Percentiles rank a stretch among this genome's conserved stretches.
Evolutionary conservation across 2,329 filamentous ascomycete genomes (phyloP).

Genomic region (Fusarium nygamai): DNA sequence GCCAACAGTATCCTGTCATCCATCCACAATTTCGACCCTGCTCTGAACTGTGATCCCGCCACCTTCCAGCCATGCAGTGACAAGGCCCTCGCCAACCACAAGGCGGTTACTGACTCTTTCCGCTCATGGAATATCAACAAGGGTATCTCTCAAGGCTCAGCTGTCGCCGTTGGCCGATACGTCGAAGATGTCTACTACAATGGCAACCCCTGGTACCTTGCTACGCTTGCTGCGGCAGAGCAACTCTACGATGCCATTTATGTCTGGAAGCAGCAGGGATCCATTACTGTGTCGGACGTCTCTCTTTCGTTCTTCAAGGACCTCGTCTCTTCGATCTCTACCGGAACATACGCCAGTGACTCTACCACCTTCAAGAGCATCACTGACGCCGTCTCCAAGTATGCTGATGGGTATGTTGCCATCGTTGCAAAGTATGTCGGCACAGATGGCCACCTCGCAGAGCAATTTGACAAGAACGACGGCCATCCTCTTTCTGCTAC

Average conservation of each 20-base stretch:
- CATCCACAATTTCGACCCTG: constrained; percentile 76
- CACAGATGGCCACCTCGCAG: constrained; percentile 70
- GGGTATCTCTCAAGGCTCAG: constrained; percentile 67
- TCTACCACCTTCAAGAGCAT: constrained; percentile 63
- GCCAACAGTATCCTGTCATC: constrained; percentile 74
- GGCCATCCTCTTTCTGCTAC: constrained; percentile 69
- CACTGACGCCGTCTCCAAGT: constrained; percentile 64
- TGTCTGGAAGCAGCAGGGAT: constrained; percentile 72
- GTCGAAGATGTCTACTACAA: constrained; percentile 78
- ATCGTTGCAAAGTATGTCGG: constrained; percentile 71
- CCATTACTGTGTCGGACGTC: constrained; percentile 69
- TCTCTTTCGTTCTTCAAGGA: constrained; percentile 79
- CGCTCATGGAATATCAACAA: constrained; percentile 77
- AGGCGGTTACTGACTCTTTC: constrained; percentile 79
- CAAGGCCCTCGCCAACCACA: constrained; percentile 77
- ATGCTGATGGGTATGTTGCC: constrained; percentile 69
- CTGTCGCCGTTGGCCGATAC: constrained; percentile 73
- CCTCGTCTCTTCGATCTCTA: constrained; percentile 64
- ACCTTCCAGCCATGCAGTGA: constrained; percentile 84
- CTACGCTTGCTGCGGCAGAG: constrained; percentile 80
- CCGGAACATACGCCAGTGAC: constrained; percentile 68
- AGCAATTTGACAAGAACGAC: constrained; percentile 69
- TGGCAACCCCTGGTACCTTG: constrained; percentile 85
- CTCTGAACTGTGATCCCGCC: constrained; percentile 70
- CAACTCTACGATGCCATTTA: constrained; percentile 81